Base-by-base conservation (phyloP, 1,284 basidiomycete genomes). In the Ganoderma leucocontextum region DNA sequence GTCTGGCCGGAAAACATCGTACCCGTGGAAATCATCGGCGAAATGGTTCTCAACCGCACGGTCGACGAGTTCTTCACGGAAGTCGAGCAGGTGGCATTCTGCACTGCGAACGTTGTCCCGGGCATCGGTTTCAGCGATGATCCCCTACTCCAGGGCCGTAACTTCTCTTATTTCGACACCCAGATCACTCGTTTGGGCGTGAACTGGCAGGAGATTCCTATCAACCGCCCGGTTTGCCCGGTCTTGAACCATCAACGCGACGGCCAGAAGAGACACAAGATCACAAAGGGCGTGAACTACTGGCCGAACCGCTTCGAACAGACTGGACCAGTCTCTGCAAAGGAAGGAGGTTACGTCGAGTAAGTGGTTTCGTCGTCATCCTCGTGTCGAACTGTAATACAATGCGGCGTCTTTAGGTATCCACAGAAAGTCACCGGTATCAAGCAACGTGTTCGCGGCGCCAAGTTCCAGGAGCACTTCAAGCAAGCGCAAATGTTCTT, bases 121-220 rank as follows among this genome's bases (percentile, higher is more conserved):
- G 93, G 94, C 39, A 93, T 95, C 74, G 93, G 89, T 58, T 91
- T 93, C 78, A 90, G 89, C 70, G 88, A 93, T 75, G 94, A 95
- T 75, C 94, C 94, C 4, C 82, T 96, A 25, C 83, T 96, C n/a
- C 91, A 94, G 80, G 90, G 91, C 19, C 85, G 95, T 53, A 94
- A 94, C 80, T 95, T 95, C 80, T 92, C 89, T 0, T 96, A 95
- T 80, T 89, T 91, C 72, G 93, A 95, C 78, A 95, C 93, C 0
- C 92, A 94, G 75, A 84, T 94, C 60, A 85, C 87, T 2, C 86
- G 93, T 39, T 80, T 95, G 6, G 95, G 95, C 22, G 80, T 92
- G 4, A 92, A 92, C 72, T 92, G 89, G 84, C 83, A 91, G 77
- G 72, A 89, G 83, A 81, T 95, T 35, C 94, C 94, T 4, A 94